Conservation (phyloP, 2,329 filamentous ascomycete species). For the Aspergillus spinulosporus region DNA sequence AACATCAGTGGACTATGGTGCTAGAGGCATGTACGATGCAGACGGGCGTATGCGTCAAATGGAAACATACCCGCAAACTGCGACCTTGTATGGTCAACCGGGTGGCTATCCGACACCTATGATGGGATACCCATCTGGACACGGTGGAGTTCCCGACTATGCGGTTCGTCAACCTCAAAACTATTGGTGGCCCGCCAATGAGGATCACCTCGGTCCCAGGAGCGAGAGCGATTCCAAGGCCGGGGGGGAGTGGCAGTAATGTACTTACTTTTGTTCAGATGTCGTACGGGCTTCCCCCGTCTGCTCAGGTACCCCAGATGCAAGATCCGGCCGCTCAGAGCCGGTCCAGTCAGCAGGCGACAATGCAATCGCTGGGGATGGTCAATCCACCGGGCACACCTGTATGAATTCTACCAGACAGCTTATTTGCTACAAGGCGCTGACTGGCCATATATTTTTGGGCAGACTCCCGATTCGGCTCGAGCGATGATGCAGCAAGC, state of each 20-base stretch:
- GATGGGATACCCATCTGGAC: constrained; percentile 38
- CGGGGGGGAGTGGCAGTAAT: constrained; percentile 12
- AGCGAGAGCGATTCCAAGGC: constrained; percentile 8
- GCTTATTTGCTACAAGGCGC: constrained; percentile 27
- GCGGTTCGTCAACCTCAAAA: constrained; percentile 32
- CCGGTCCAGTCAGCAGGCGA: constrained; percentile 37
- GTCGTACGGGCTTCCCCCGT: constrained; percentile 37
- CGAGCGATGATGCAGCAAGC: constrained; percentile 39
- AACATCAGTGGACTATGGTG: constrained; percentile 41
- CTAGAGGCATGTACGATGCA: constrained; percentile 37
- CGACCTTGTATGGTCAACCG: constrained; percentile 35
- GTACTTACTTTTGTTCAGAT: constrained; percentile 31
- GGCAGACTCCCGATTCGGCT: constrained; percentile 38
- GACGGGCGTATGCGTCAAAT: constrained; percentile 41
- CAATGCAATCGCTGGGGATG: constrained; percentile 39
- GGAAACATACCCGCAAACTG: constrained; percentile 38
- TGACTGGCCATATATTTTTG: constrained; percentile 26
- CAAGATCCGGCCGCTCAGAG: constrained; percentile 35
- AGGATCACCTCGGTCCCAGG: constrained; percentile 17
- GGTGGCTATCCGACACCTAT: constrained; percentile 36
- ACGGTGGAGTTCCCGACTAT: constrained; percentile 39
- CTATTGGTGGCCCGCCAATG: constrained; percentile 1
- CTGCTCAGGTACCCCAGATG: constrained; percentile 37
- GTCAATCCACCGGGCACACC: constrained; percentile 41
- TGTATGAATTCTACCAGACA: constrained; percentile 35